Percentiles rank a stretch among this genome's conserved stretches.
Conservation (phyloP, 495 filamentous ascomycete species). For the Haplographium delicatum region DNA sequence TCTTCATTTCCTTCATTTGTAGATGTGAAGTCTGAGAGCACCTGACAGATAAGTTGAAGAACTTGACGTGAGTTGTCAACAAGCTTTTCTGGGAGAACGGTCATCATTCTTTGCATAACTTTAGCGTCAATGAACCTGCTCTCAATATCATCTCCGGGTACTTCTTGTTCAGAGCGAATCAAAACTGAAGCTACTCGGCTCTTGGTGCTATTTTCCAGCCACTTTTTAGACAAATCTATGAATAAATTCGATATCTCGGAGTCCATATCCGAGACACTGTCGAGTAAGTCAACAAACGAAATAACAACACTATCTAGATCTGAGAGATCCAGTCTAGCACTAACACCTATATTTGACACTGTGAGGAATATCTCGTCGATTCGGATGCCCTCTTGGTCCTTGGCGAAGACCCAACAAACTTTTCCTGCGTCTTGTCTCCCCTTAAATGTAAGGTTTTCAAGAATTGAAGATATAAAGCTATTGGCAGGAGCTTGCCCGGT, state of each 20-base stretch:
- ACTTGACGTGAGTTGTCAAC: constrained; percentile 55
- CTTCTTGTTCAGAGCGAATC: constrained; percentile 20
- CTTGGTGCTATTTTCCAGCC: constrained; percentile 37
- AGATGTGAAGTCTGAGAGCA: constrained; percentile 39
- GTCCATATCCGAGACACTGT: constrained; percentile 40
- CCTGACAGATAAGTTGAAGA: constrained; percentile 55
- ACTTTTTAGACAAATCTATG: constrained; percentile 55
- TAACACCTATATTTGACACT: background rate
- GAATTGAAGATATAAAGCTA: constrained; percentile 35
- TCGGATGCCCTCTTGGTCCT: constrained; percentile 13
- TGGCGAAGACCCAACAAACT: constrained; percentile 12
- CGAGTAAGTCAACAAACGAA: constrained; percentile 50
- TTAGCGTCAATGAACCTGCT: constrained; percentile 54
- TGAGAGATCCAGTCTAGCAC: background rate
- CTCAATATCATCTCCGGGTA: constrained; percentile 35
- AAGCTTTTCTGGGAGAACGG: constrained; percentile 61
- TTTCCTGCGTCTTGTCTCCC: constrained; percentile 26
- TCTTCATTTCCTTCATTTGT: constrained; percentile 36
- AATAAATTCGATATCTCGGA: constrained; percentile 58
- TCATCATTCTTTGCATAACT: constrained; percentile 61
- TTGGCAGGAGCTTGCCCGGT: constrained; percentile 2
- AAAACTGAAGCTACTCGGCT: background rate
- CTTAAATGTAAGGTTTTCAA: constrained; percentile 36
- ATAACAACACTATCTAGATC: constrained; percentile 45
- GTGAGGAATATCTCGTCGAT: constrained; percentile 8